phyloP scores from a whole-genome alignment of 306 rosid species.

The Spatholobus suberectus region DNA sequence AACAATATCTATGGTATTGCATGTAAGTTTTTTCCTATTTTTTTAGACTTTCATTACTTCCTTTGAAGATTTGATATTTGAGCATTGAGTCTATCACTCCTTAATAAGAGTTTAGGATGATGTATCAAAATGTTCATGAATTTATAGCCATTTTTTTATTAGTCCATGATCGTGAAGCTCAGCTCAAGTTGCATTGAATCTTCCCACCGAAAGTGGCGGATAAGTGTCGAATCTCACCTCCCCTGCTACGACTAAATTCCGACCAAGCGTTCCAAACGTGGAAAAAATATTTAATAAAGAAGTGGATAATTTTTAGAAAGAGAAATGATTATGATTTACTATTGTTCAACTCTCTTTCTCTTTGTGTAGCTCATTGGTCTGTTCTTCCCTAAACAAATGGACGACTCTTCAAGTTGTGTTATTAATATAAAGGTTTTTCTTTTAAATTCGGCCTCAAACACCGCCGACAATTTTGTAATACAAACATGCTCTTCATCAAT shows the following conservation, averaged over 20 bases:
- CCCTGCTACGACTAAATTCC: not conserved
- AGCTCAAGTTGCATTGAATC: not conserved
- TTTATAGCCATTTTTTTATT: not conserved
- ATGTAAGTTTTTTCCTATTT: too few relatives aligned
- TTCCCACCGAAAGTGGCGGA: constrained; percentile 2
- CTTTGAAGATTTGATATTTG: too few relatives aligned
- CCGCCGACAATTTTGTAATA: not conserved
- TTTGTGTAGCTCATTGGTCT: not conserved
- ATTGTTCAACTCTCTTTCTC: not conserved
- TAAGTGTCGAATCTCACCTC: not conserved
- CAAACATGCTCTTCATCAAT: not conserved
- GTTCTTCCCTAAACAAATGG: too few relatives aligned
- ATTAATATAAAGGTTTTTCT: not conserved
- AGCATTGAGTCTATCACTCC: too few relatives aligned
- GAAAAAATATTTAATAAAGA: not conserved
- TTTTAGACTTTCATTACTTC: too few relatives aligned
- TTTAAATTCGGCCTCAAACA: not conserved
- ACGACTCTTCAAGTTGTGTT: too few relatives aligned
- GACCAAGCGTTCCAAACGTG: not conserved
- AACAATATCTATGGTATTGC: too few relatives aligned
- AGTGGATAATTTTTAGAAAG: not conserved
- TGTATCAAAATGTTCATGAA: too few relatives aligned
- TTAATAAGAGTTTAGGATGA: not conserved
- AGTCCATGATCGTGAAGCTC: not conserved
- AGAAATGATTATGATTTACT: not conserved